phyloP scores from a whole-genome alignment of 2,329 filamentous ascomycete species.

The Alternaria sp. region DNA sequence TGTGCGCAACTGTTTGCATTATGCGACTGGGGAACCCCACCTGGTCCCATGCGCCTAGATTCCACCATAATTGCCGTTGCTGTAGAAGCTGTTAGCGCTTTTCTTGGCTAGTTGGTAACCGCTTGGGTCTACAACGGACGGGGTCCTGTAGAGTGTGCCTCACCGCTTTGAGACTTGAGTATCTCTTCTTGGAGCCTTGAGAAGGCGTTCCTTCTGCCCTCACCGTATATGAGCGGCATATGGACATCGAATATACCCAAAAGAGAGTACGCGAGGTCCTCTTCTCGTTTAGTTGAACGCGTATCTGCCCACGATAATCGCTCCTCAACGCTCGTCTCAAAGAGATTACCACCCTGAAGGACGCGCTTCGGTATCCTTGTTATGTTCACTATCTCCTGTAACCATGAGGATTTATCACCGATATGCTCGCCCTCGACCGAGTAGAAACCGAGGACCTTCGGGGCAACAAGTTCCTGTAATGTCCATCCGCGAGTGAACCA shows the following conservation, averaged over 20 bases:
- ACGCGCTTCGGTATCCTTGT: neutral
- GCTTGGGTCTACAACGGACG: too few relatives aligned
- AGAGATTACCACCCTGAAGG: neutral
- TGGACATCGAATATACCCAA: neutral
- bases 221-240: neutral
- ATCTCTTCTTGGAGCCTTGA: neutral
- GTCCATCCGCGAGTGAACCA: neutral
- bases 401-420: neutral
- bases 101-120: too few relatives aligned
- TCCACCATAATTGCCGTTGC: neutral
- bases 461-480: neutral
- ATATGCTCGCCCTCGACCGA: rapidly evolving
- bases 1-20: neutral
- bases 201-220: neutral
- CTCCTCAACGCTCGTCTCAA: neutral
- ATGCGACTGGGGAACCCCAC: neutral
- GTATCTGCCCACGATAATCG: constrained; percentile 1
- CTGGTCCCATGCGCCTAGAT: neutral
- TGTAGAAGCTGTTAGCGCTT: too few relatives aligned
- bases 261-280: neutral
- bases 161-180: neutral
- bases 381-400: neutral
- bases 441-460: neutral
- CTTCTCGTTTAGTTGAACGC: neutral
- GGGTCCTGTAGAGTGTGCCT: neutral